Base-by-base conservation (phyloP, 306 rosid genomes). In the Canavalia ensiformis region DNA sequence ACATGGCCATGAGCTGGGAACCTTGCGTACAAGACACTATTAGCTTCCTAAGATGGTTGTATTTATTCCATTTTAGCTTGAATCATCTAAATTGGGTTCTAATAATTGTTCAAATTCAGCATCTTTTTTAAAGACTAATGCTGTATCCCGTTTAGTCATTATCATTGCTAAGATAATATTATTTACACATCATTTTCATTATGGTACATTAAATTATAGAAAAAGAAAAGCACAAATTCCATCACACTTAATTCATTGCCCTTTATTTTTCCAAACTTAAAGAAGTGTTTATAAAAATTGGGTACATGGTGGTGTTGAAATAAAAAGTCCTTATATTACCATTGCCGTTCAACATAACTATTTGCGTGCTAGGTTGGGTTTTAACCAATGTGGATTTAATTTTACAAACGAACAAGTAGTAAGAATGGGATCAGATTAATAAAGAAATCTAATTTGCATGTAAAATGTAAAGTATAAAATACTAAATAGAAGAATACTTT, bases 11-110 rank as follows among this genome's bases (percentile, higher is more conserved):
- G 60, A 18, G 8, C 37, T 37, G 4, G 63, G 30, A 35, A 33
- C 71, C 56, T 76, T 13, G 72, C 60, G 46, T 35, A 74, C 68
- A 18, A 62, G 60, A 55, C 49, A 55, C 39, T 35, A 37, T 35
- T 37, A 77, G 7, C 55, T 52, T 37, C 67, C 74, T 6, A 52
- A 78, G 44, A 54, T 77, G 37, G 76, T 79, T 79, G 50, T 33
- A 44, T 46, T 68, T 68, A 3, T 70, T 46, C 72, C 7, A 12
- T 25, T 35, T 80, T 59, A 37, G 77, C 10, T 69, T 57, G 12
- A 29, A 60, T 12, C 5, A 3, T 69, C 31, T 58, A 46, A 57
- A 46, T 11, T 18, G 44, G 31, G 33, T 37, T 77, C 42, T 13
- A 54, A 71, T 66, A 74, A 39, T 41, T 29, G 7, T 39, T 30